A percentile compares a stretch with the other conserved stretches of the same genome.
These are phyloP conservation scores for Chloranthus sessilifolius DNA, from an alignment of 164 flowering plant genomes.

Conservation along the genomic window DNA sequence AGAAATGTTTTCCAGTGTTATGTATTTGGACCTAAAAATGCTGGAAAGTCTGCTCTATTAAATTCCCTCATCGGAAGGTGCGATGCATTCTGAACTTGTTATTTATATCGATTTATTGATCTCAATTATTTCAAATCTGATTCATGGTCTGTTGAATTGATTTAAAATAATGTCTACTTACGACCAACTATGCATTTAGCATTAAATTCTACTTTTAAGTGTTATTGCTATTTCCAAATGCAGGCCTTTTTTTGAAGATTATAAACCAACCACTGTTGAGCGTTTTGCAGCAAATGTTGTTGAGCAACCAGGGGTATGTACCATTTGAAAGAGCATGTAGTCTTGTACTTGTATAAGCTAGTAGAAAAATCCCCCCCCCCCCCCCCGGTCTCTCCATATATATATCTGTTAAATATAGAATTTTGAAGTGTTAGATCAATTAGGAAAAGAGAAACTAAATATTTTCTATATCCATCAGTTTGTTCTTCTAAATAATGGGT, in stretches of 20 bases:
- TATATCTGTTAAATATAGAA: not conserved
- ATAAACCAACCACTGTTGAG: slow-evolving; percentile 46
- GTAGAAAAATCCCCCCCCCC: not conserved
- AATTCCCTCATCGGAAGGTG: slow-evolving; percentile 88
- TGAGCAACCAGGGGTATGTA: slow-evolving; percentile 65
- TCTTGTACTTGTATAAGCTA: not conserved
- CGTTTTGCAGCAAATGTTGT: slow-evolving; percentile 73
- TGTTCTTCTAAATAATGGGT: too few relatives aligned
- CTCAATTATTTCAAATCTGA: not conserved
- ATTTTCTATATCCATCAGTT: too few relatives aligned
- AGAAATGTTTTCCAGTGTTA: slow-evolving; percentile 92
- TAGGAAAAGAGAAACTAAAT: too few relatives aligned
- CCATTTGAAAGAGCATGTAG: not conserved
- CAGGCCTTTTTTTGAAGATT: slow-evolving; percentile 67
- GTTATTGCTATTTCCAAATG: slow-evolving; percentile 6
- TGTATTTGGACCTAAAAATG: slow-evolving; percentile 85
- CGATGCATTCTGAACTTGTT: slow-evolving; percentile 1
- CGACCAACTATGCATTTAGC: not conserved
- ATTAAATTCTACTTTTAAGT: not conserved
- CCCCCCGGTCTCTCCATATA: not conserved
- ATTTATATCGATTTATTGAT: not conserved
- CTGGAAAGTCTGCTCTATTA: slow-evolving; percentile 82
- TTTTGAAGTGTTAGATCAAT: too few relatives aligned
- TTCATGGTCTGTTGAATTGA: not conserved
- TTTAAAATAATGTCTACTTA: not conserved